phyloP scores from a whole-genome alignment of 192 early-diverging fungal species.

The Phycomyces blakesleeanus region DNA sequence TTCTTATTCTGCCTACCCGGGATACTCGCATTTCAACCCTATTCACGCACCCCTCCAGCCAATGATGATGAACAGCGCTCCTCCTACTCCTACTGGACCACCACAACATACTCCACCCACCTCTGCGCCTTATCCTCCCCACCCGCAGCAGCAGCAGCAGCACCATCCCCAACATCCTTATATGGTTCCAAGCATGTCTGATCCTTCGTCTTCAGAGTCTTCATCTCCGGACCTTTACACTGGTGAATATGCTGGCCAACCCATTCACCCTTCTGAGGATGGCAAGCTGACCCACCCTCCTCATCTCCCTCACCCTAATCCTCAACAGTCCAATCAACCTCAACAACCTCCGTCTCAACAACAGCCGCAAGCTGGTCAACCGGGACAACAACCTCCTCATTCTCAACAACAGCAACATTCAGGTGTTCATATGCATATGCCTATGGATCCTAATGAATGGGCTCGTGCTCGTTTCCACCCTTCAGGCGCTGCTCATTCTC shows the following conservation, averaged over 20 bases:
- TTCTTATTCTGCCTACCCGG: slow-evolving; percentile 4
- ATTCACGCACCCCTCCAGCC: slow-evolving; percentile 1
- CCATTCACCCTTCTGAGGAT: slow-evolving; percentile 8
- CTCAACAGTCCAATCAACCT: not conserved
- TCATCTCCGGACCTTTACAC: slow-evolving; percentile 38
- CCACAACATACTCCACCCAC: not conserved
- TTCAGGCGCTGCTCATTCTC: slow-evolving; percentile 9
- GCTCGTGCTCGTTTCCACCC: slow-evolving; percentile 10
- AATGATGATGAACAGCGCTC: slow-evolving; percentile 26
- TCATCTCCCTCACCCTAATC: slow-evolving; percentile 8
- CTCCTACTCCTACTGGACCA: slow-evolving; percentile 21
- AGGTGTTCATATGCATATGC: slow-evolving; percentile 11
- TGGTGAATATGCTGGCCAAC: slow-evolving; percentile 16
- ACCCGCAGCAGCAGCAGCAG: slow-evolving; percentile 25
- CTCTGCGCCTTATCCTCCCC: slow-evolving; percentile 6
- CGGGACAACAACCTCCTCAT: not conserved
- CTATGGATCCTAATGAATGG: slow-evolving; percentile 15
- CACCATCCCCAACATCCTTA: slow-evolving; percentile 27
- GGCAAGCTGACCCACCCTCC: slow-evolving; percentile 8
- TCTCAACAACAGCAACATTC: slow-evolving; percentile 11
- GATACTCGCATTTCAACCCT: slow-evolving; percentile 5
- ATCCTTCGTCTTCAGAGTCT: slow-evolving; percentile 32
- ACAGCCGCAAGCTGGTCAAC: not conserved
- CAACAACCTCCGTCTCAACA: slow-evolving; percentile 1
- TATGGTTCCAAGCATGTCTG: slow-evolving; percentile 39